Base-by-base conservation (phyloP, 2,329 filamentous ascomycete species). In the Ophiostoma himal-ulmi region DNA sequence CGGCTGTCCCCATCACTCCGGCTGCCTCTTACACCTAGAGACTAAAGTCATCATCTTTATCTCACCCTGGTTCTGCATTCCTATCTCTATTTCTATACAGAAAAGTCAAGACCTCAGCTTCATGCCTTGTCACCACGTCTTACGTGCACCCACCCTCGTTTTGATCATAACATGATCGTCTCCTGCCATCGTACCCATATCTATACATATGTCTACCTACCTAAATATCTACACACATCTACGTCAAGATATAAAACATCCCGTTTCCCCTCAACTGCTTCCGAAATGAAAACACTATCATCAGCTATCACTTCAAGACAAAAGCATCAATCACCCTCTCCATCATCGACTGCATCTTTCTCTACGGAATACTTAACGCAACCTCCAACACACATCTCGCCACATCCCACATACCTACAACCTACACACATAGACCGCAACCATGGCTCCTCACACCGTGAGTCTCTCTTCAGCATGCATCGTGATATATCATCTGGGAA, bases 371-470 rank as follows among this genome's bases (percentile, higher is more conserved):
- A 10, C 11, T 26, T 17, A 57, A 17, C 57, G 26, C 26, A 14
- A 30, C 57, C 10, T 30, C n/a, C 20, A 3, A 8, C 41, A 3
- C 36, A 17, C 54, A 11, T 17, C 65, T 10, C 37, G n/a, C 17
- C 44, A 68, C 20, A 39, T 22, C 10, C 13, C 2, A n/a, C 34
- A 30, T 34, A 11, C 13, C 52, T 3, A 26, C 26, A 8, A 2
- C 26, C 52, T 22, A 67, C 17, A 39, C 11, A 54, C 66, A 44
- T 4, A 20, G 0, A 13, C 67, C 6, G 11, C 26, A 48, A 60
- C 26, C 7, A 71, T 71, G 70, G 62, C 67, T 5, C 70, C 67
- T 11, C 70, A 71, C 34, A 71, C n/a, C 34, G 70, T 71, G n/a
- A 26, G 70, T 72, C 5, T 70, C 10, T 44, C 41, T 44, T 44